Conservation (phyloP, 257 asterid genomes). For the Voacanga thouarsii region DNA sequence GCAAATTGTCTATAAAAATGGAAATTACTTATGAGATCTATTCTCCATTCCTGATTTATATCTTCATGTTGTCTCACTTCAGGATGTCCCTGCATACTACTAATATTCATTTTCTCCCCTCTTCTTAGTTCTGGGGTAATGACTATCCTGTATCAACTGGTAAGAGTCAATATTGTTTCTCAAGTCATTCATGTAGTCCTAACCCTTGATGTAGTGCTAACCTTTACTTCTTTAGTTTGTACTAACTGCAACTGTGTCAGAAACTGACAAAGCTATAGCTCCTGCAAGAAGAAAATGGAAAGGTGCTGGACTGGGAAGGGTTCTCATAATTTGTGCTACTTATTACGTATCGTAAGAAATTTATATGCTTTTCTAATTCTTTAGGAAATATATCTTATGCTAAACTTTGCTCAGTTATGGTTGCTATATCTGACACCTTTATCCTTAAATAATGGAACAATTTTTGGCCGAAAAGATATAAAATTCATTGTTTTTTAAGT, state of each 20-base stretch:
- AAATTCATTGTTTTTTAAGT: too few species aligned
- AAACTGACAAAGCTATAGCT: constrained; percentile 64
- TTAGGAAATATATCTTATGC: background rate
- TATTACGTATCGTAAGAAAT: constrained; percentile 79
- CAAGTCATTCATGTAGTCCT: background rate
- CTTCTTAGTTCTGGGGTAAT: constrained; percentile 93
- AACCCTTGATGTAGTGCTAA: constrained; percentile 9
- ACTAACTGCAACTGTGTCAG: constrained; percentile 86
- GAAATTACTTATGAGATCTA: background rate
- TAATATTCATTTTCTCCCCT: constrained; percentile 71
- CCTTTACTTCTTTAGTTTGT: constrained; percentile 55
- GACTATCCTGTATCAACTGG: constrained; percentile 87
- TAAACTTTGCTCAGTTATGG: background rate
- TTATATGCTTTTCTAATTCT: background rate
- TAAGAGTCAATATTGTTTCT: constrained; percentile 25
- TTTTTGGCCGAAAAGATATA: too few species aligned
- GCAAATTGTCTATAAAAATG: background rate
- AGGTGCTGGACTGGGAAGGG: constrained; percentile 76
- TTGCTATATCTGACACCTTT: too few species aligned
- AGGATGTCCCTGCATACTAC: constrained; percentile 90
- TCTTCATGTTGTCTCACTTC: constrained; percentile 21
- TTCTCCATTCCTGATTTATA: constrained; percentile 7
- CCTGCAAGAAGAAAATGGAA: constrained; percentile 79
- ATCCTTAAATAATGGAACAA: too few species aligned
- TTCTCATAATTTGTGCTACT: constrained; percentile 72